Evolutionary conservation across 768 basidiomycete genomes (phyloP).

Genomic region (Xerocomellus amylosporus): DNA sequence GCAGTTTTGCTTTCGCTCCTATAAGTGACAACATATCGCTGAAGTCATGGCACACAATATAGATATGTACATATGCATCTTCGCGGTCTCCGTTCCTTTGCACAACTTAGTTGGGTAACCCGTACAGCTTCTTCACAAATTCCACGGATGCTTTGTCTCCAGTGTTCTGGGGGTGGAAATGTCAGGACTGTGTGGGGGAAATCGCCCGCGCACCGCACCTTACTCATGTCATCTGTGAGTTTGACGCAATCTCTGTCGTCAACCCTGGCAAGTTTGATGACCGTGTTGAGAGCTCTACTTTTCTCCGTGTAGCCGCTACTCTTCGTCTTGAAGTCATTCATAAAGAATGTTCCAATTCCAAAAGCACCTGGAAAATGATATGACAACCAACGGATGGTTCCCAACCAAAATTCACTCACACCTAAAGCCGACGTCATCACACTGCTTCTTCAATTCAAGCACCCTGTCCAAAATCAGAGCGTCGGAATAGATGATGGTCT

Average conservation of each 20-base stretch:
- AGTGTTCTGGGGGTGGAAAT: constrained; percentile 50
- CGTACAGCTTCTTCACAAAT: constrained; percentile 46
- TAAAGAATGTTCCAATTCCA: constrained; percentile 91
- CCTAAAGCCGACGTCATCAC: constrained; percentile 67
- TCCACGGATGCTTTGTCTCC: constrained; percentile 60
- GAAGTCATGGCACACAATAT: not conserved
- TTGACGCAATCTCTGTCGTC: constrained; percentile 80
- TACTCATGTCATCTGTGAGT: constrained; percentile 87
- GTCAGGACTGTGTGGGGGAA: not conserved
- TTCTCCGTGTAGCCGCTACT: constrained; percentile 48
- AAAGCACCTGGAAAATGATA: constrained; percentile 60
- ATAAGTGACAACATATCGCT: not conserved
- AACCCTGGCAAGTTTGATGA: constrained; percentile 85
- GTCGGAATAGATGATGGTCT: constrained; percentile 84
- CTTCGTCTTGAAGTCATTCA: constrained; percentile 74
- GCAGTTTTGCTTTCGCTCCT: constrained; percentile 35
- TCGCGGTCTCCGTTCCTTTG: not conserved
- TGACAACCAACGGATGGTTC: not conserved
- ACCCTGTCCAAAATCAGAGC: constrained; percentile 69
- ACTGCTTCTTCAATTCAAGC: constrained; percentile 65
- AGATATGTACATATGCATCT: not conserved
- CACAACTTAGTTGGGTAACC: constrained; percentile 1
- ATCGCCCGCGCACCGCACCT: constrained; percentile 41
- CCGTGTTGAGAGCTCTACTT: constrained; percentile 88
- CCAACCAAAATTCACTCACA: constrained; percentile 35